Evolutionary conservation across 139 green algal species (phyloP).

Genomic region (Chlamydomonas schloesseri): DNA sequence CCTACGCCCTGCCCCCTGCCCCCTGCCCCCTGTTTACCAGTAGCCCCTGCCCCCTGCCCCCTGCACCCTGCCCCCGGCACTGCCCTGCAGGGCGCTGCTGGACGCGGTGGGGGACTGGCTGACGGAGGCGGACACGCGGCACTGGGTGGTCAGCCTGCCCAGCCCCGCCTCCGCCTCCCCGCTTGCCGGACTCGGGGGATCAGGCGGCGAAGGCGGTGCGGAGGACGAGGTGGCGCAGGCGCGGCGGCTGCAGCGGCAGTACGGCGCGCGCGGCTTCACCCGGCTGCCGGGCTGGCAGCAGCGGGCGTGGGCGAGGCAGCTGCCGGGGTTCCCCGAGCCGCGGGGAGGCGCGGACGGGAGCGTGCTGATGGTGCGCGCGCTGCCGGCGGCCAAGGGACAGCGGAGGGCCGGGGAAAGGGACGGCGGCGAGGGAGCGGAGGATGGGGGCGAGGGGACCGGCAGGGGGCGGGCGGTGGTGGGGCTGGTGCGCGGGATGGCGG

Average conservation of each 20-base stretch:
- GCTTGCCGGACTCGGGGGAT: too few relatives aligned
- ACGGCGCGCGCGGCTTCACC: neutral
- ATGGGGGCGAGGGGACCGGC: neutral
- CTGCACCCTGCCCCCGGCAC: neutral
- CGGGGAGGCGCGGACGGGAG: neutral
- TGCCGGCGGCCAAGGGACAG: neutral
- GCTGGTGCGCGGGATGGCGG: neutral
- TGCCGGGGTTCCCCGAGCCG: constrained; percentile 13
- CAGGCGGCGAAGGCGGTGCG: too few relatives aligned
- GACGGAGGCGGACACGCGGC: neutral
- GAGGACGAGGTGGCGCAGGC: neutral
- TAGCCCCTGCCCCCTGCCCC: neutral
- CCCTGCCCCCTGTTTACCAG: too few relatives aligned
- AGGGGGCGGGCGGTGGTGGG: neutral
- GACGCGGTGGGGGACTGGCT: neutral
- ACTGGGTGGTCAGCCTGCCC: neutral
- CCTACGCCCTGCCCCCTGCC: too few relatives aligned
- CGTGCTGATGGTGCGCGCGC: neutral
- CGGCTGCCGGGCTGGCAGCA: neutral
- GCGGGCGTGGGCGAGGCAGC: neutral
- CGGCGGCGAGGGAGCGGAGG: neutral
- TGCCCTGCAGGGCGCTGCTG: constrained; percentile 14
- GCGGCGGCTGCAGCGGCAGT: neutral
- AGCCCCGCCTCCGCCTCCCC: too few relatives aligned
- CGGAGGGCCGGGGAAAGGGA: neutral